Base-by-base conservation (phyloP, 805 yeast species). In the Wickerhamia fluorescens region DNA sequence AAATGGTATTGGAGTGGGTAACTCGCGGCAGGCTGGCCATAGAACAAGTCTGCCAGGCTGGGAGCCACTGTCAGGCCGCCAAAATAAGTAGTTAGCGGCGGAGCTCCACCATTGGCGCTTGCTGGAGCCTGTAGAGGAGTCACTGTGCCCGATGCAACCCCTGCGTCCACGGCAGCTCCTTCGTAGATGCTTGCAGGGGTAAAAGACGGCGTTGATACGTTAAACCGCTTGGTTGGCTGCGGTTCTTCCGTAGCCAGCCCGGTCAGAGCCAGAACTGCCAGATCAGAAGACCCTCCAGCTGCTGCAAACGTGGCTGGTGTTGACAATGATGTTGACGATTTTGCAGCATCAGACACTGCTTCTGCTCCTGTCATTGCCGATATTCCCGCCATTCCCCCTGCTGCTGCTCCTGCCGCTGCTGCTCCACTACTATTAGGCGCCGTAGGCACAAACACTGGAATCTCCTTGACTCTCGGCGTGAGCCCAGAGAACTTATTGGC, bases 1-100 rank as follows among this genome's bases (percentile, higher is more conserved):
- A 86, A 57, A 55, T 88, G 95, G 50, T 84, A 83, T 45, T 86
- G 86, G 24, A 84, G 58, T 0, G 82, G 81, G 39, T 58, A 75
- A 9, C 43, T 31, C 27, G 40, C 38, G 32, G 41, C 34, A 30
- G 25, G 37, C 19, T 29, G 45, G 29, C 37, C 48, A 28, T 34
- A 42, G 29, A 30, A 47, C 32, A 45, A 37, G 26, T 48, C 53
- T 15, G 47, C 39, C 17, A 40, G 35, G 12, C 38, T 37, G 10
- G 44, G 40, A 4, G 36, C 35, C 12, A 34, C 27, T 5, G 45
- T 28, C 13, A 27, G 31, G 16, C 25, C 31, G 4, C 39, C 14
- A 21, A 53, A 36, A 28, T 53, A 51, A n/a, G n/a, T n/a, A n/a
- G n/a, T n/a, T n/a, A n/a, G n/a, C n/a, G n/a, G n/a, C n/a, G n/a